phyloP scores from a whole-genome alignment of 768 basidiomycete species.

The Kwoniella sp. region DNA sequence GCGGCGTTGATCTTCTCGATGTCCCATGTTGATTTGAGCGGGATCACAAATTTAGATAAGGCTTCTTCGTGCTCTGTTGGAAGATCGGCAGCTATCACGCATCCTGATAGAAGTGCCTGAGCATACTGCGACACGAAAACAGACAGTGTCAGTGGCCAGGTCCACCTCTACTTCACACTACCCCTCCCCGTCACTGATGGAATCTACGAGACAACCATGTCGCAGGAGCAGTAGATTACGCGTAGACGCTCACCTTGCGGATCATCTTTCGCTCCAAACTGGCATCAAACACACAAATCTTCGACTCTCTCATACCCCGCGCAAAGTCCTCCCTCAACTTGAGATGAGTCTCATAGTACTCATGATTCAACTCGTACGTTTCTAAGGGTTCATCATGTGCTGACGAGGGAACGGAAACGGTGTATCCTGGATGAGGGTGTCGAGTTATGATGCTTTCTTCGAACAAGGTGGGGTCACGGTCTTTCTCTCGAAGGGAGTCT shows the following conservation, averaged over 20 bases:
- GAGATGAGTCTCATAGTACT: constrained; percentile 42
- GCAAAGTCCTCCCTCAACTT: constrained; percentile 49
- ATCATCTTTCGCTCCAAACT: constrained; percentile 53
- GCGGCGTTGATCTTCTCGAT: constrained; percentile 46
- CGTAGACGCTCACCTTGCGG: constrained; percentile 40
- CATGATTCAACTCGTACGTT: constrained; percentile 44
- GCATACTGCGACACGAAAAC: constrained; percentile 31
- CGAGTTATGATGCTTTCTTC: constrained; percentile 30
- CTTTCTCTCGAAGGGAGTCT: constrained; percentile 16
- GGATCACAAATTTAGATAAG: constrained; percentile 45
- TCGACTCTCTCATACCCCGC: constrained; percentile 43
- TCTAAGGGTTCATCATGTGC: constrained; percentile 39
- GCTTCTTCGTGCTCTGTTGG: constrained; percentile 52
- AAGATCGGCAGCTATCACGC: constrained; percentile 51
- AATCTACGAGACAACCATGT: no score
- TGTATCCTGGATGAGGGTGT: constrained; percentile 51
- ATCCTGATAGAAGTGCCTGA: constrained; percentile 50
- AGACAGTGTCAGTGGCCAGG: no score
- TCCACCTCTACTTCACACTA: no score
- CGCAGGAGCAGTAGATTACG: no score
- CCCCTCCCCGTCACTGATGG: no score
- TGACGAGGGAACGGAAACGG: constrained; percentile 25
- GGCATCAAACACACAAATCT: constrained; percentile 54
- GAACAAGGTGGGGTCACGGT: constrained; percentile 8
- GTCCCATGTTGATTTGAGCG: constrained; percentile 41